phyloP scores from a whole-genome alignment of 2,329 filamentous ascomycete species.

The Fusarium phyllophilum region DNA sequence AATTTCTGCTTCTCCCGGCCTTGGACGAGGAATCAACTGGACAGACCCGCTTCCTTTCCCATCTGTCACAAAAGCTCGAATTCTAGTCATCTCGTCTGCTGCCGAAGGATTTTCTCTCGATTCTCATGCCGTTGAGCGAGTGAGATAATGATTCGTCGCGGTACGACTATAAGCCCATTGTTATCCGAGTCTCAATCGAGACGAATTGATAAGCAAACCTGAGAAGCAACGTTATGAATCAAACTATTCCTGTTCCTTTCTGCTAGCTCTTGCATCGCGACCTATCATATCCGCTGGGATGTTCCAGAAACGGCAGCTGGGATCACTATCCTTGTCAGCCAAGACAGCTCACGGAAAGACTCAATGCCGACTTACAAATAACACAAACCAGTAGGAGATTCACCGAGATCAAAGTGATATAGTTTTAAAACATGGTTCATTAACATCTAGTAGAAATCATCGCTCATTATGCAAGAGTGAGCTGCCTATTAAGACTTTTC shows the following conservation, averaged over 20 bases:
- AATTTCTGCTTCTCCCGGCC: background rate
- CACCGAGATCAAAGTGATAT: background rate
- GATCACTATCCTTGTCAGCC: background rate
- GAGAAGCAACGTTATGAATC: background rate
- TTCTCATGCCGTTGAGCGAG: background rate
- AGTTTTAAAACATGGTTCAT: conserved; percentile 3
- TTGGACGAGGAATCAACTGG: background rate
- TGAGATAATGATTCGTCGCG: background rate
- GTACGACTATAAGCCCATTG: background rate
- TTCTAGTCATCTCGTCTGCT: background rate
- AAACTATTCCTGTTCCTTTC: background rate
- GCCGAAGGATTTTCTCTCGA: no score
- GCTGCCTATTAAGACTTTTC: conserved; percentile 12
- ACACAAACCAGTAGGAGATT: background rate
- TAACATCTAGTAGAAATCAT: conserved; percentile 21
- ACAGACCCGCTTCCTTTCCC: background rate
- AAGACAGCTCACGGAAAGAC: background rate
- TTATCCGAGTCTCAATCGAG: rapidly evolving
- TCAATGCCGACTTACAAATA: background rate
- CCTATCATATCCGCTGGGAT: background rate
- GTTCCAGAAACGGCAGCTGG: background rate
- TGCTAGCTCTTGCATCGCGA: background rate
- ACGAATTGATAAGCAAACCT: background rate
- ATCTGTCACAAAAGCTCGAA: conserved; percentile 10
- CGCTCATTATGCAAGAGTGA: conserved; percentile 28